These are phyloP conservation scores for Halocafeteria seosinensis DNA, from an alignment of 108 stramenopile genomes.

Conservation along the genomic window DNA sequence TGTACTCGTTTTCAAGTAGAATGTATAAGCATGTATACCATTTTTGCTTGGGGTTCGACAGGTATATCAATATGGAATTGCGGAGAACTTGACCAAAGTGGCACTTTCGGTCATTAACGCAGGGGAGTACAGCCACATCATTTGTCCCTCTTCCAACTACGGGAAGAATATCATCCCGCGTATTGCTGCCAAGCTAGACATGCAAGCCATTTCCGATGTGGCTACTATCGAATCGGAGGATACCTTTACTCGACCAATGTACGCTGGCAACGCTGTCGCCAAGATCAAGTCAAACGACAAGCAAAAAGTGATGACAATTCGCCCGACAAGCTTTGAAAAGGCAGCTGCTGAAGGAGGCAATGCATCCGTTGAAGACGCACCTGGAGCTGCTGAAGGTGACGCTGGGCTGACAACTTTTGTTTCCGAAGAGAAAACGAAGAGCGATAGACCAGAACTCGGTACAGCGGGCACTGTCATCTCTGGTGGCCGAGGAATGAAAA, in stretches of 20 bases:
- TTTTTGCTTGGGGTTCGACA: no score
- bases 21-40: no score
- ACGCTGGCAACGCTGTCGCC: slow-evolving; percentile 94
- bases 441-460: slow-evolving; percentile 80
- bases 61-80: not conserved
- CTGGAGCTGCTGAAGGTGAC: slow-evolving; percentile 22
- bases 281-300: slow-evolving; percentile 60
- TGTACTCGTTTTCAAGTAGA: no score
- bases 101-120: not conserved
- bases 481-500: slow-evolving; percentile 90
- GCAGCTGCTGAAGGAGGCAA: slow-evolving; percentile 44
- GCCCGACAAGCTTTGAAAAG: slow-evolving; percentile 90
- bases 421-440: slow-evolving; percentile 42
- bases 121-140: slow-evolving; percentile 44
- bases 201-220: slow-evolving; percentile 76
- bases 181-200: slow-evolving; percentile 69
- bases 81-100: not conserved
- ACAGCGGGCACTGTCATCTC: slow-evolving; percentile 71
- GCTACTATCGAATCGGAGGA: slow-evolving; percentile 58
- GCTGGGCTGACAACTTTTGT: slow-evolving; percentile 25
- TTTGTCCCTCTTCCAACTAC: slow-evolving; percentile 61
- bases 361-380: slow-evolving; percentile 45
- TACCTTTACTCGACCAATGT: slow-evolving; percentile 83
- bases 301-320: slow-evolving; percentile 63
- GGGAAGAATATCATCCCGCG: slow-evolving; percentile 80